phyloP scores from a whole-genome alignment of 768 basidiomycete genomes.

The Boletus coccyginus region DNA sequence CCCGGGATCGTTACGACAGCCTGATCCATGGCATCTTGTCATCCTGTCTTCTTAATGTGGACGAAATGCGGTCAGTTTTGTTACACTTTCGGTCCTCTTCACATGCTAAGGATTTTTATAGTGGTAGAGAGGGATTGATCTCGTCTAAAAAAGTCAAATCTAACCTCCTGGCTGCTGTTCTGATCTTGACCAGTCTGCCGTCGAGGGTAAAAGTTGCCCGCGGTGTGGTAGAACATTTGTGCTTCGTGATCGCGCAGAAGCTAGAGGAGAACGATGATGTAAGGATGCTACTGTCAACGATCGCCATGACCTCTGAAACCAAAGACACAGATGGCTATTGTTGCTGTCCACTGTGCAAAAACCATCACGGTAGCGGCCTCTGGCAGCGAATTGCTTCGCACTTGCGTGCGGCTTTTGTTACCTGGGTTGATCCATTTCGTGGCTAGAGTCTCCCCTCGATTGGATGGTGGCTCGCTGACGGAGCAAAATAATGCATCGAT shows the following conservation, averaged over 20 bases:
- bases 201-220: constrained; percentile 63
- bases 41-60: constrained; percentile 79
- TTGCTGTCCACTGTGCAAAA: constrained; percentile 87
- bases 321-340: constrained; percentile 61
- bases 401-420: constrained; percentile 68
- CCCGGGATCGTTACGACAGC: constrained; percentile 52
- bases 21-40: constrained; percentile 82
- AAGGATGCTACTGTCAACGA: constrained; percentile 13
- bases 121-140: constrained; percentile 75
- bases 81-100: background rate
- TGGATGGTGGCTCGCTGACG: constrained; percentile 54
- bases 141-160: constrained; percentile 84
- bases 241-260: constrained; percentile 81
- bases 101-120: constrained; percentile 30
- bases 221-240: constrained; percentile 78
- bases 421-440: constrained; percentile 82
- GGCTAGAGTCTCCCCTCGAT: constrained; percentile 59
- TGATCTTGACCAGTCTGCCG: constrained; percentile 81
- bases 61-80: constrained; percentile 79
- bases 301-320: constrained; percentile 3
- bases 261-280: constrained; percentile 71
- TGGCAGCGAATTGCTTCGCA: constrained; percentile 63
- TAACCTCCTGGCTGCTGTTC: constrained; percentile 82
- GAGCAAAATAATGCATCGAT: constrained; percentile 61
- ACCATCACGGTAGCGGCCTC: constrained; percentile 76